Evolutionary conservation across 2,329 filamentous ascomycete species (phyloP).

Genomic region (Blastomyces emzantsi): DNA sequence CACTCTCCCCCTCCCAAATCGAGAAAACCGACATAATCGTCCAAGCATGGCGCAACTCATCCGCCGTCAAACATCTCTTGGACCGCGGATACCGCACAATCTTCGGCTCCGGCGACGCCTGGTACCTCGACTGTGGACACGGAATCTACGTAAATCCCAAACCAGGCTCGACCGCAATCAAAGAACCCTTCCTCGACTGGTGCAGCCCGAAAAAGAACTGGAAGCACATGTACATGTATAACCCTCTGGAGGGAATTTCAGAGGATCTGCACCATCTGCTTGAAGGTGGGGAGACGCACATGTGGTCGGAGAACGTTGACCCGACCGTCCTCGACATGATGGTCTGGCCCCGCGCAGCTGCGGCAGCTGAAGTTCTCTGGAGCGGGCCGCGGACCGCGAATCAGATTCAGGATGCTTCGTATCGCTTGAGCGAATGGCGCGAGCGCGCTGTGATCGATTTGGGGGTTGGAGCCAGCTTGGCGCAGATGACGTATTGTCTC

Average conservation of each 20-base stretch:
- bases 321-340: slow-evolving; percentile 62
- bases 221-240: slow-evolving; percentile 70
- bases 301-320: slow-evolving; percentile 75
- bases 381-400: slow-evolving; percentile 45
- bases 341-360: slow-evolving; percentile 68
- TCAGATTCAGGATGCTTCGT: slow-evolving; percentile 49
- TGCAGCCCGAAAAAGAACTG: slow-evolving; percentile 64
- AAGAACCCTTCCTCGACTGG: slow-evolving; percentile 20
- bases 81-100: slow-evolving; percentile 26
- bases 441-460: slow-evolving; percentile 59
- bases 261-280: slow-evolving; percentile 56
- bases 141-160: slow-evolving; percentile 29
- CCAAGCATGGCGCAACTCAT: slow-evolving; percentile 58
- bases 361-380: slow-evolving; percentile 73
- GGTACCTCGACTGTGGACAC: slow-evolving; percentile 29
- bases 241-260: slow-evolving; percentile 59
- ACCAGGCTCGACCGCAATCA: slow-evolving; percentile 10
- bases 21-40: slow-evolving; percentile 53
- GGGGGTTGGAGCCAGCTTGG: slow-evolving; percentile 55
- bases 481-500: slow-evolving; percentile 66
- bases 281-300: slow-evolving; percentile 69
- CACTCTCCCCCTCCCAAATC: slow-evolving; percentile 43
- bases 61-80: slow-evolving; percentile 21
- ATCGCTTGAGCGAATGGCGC: slow-evolving; percentile 63
- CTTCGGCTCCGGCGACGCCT: slow-evolving; percentile 26